Conservation (phyloP, 345 rosid genomes). For the Arabidopsis suecica region DNA sequence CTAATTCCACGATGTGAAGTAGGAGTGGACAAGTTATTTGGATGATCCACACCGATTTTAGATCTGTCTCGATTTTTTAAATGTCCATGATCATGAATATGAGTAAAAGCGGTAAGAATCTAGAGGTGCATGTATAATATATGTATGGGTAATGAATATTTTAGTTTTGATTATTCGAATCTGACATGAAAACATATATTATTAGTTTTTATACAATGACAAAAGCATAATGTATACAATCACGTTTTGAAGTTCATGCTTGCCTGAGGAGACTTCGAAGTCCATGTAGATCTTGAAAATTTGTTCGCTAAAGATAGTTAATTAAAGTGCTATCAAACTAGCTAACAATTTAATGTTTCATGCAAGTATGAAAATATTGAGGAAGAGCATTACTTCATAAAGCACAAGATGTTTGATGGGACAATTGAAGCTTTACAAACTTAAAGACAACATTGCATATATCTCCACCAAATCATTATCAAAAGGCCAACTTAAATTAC, state of each 20-base stretch:
- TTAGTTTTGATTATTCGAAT: constrained; percentile 3
- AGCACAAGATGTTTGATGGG: no score
- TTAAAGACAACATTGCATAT: no score
- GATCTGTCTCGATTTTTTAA: constrained; percentile 17
- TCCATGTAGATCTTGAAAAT: no score
- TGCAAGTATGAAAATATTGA: no score
- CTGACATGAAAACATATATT: not conserved
- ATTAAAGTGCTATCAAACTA: no score
- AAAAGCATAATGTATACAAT: not conserved
- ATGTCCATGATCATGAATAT: constrained; percentile 11
- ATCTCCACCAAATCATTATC: no score
- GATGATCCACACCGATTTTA: not conserved
- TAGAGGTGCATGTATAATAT: not conserved
- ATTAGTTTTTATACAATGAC: not conserved
- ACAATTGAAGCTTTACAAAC: no score
- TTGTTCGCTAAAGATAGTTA: no score
- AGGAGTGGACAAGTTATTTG: not conserved
- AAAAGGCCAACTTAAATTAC: no score
- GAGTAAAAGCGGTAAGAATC: not conserved
- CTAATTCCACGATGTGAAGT: not conserved
- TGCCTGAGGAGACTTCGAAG: not conserved
- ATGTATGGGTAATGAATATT: not conserved
- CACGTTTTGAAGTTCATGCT: constrained; percentile 16
- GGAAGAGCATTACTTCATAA: no score
- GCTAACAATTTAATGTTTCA: no score